Conservation (phyloP, 306 rosid species). For the Lathyrus oleraceus region DNA sequence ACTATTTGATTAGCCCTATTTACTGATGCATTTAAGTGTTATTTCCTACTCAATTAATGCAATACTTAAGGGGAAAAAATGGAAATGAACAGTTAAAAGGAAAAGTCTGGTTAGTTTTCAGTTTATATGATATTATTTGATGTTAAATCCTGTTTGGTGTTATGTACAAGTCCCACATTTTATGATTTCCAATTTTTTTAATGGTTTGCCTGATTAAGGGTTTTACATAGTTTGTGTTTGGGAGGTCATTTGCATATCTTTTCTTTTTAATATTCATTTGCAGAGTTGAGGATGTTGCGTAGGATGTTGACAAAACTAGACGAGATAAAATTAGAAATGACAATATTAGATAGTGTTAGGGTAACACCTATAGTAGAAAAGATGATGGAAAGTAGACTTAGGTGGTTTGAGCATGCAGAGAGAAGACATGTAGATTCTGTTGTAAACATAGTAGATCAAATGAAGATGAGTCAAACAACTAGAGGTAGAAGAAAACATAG, state of each 20-base stretch:
- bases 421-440: too few species aligned
- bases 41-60: neutral
- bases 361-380: too few species aligned
- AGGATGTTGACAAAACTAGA: too few species aligned
- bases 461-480: too few species aligned
- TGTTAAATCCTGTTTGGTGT: conserved; percentile 21
- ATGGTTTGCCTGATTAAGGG: conserved; percentile 21
- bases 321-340: too few species aligned
- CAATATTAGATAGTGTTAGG: too few species aligned
- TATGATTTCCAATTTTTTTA: conserved; percentile 15
- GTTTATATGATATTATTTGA: conserved; percentile 18
- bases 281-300: too few species aligned
- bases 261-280: conserved; percentile 8
- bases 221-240: conserved; percentile 5
- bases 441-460: too few species aligned
- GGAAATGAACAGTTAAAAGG: conserved; percentile 12
- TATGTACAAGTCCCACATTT: neutral
- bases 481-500: too few species aligned
- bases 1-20: neutral
- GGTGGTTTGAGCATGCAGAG: too few species aligned
- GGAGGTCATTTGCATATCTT: conserved; percentile 1
- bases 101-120: conserved; percentile 4
- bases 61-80: conserved; percentile 1
- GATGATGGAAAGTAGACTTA: too few species aligned
- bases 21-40: neutral